Evolutionary conservation across 768 basidiomycete species (phyloP), one percentile per base, ranked within the genome.

Genomic region (Suillus subluteus): DNA sequence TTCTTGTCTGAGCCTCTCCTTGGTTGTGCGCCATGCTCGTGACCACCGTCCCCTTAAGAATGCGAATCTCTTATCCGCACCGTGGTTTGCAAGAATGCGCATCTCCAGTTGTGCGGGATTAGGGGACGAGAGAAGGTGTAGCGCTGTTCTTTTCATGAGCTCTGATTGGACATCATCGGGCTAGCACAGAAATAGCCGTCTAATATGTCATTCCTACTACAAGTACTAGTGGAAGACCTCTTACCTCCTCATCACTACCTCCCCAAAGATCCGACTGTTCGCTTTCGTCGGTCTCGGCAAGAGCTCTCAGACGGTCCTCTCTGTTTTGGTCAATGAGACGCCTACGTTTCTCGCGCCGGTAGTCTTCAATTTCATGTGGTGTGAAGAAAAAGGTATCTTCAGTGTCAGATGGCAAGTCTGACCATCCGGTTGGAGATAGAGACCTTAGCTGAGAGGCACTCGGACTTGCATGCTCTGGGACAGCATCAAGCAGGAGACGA

Each of bases 301-400:
- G 80, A 11, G 87, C 89, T 66, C 80, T 82, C 21, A 96, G 69
- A n/a, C 95, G 85, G 8, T 88, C 88, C 71, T 89, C 87, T 62
- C 91, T 78, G 9, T 82, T 79, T 23, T 79, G 80, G 21, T 92
- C 88, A 48, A 94, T 79, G 41, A 88, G 69, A 16, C 83, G 81
- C 32, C 90, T 81, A 48, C 90, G 87, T 75, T 95, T 94, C 46
- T 88, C 86, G 30, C 87, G 83, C 44, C 81, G 82, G 67, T 88
- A 88, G 66, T 90, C 90, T 16, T 88, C 87, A 3, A 82, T 78
- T 69, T 95, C 94, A 7, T 83, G 81, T 0, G 84, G 84, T 0
- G 87, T 82, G 67, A 96, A 84, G 79, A 92, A 92, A 77, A 95
- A 96, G 0, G 86, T 90, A 70, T 96, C 94, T 79, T 96, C 95